Evolutionary conservation across 2,329 filamentous ascomycete species (phyloP), one percentile per base, ranked within the genome.

Genomic region (Colletotrichum cuscutae): DNA sequence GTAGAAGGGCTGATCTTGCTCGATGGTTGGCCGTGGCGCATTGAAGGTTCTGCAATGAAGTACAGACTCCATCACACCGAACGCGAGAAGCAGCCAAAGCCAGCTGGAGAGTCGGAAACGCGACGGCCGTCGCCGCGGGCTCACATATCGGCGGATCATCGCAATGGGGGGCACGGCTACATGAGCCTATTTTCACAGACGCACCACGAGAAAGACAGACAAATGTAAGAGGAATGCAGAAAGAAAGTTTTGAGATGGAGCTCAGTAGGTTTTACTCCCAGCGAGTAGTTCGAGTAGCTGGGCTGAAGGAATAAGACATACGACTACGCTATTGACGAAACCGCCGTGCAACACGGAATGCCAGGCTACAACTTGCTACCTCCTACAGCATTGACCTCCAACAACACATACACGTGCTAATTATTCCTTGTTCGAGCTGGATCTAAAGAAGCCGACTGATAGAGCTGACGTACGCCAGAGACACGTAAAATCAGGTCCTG

Each of bases 91-190:
- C n/a, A 72, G 30, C 63, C 64, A 64, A 49, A 68, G 22, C 72
- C 68, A 72, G 53, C 26, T 49, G 2, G 62, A 57, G 5, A 58
- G n/a, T 24, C 72, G 68, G 32, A 58, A 57, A 26, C 57, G 32
- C 58, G 53, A 22, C 15, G 49, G 62, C 59, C 67, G 46, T 42
- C 58, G 32, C 63, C 65, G 52, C 37, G 66, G 26, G 32, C 59
- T 69, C 26, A 72, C 49, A 65, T 68, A 72, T 67, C 69, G 69
- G 49, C 68, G 68, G 52, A 72, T 52, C 69, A 68, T 68, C 57
- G 49, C 46, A 28, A 8, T 49, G 42, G 19, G 6, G 19, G 42
- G 32, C 8, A 22, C 42, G 42, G 15, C 42, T 49, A 49, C 42
- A 49, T 49, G 42, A 49, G 42, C 42, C 42, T n/a, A 4, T 49